Evolutionary conservation across 108 stramenopile species (phyloP).

Genomic region (Fragilaria radians): DNA sequence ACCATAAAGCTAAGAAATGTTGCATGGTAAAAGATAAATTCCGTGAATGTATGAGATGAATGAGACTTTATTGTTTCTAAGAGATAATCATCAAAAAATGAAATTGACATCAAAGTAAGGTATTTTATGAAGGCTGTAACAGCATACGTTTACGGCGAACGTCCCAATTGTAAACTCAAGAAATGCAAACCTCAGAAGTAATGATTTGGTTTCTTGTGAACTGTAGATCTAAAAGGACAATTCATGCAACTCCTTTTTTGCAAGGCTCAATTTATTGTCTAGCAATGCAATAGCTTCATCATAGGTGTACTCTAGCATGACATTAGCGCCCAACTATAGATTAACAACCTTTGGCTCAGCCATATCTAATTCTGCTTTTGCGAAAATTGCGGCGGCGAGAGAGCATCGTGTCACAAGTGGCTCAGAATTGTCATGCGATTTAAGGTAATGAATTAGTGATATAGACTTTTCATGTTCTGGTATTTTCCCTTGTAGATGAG

Average conservation of each 20-base stretch:
- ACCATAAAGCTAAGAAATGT: no score
- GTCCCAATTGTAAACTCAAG: constrained; percentile 96
- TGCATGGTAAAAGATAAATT: no score
- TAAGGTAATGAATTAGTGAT: constrained; percentile 55
- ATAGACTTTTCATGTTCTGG: constrained; percentile 89
- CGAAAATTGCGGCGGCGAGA: constrained; percentile 92
- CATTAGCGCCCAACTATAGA: constrained; percentile 98
- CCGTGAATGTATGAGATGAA: no score
- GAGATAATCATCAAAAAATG: no score
- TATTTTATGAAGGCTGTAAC: no score
- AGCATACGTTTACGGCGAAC: constrained; percentile 65
- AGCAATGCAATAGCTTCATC: constrained; percentile 89
- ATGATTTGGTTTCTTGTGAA: constrained; percentile 94
- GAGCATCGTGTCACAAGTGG: constrained; percentile 80
- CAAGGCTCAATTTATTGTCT: constrained; percentile 42
- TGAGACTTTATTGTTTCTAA: no score
- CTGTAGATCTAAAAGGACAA: constrained; percentile 85
- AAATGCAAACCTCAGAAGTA: constrained; percentile 96
- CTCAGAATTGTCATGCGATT: constrained; percentile 47
- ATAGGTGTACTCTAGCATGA: constrained; percentile 98
- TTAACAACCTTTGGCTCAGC: constrained; percentile 86
- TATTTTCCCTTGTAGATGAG: constrained; percentile 53
- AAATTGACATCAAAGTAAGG: no score
- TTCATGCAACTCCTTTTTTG: constrained; percentile 53
- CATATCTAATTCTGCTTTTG: constrained; percentile 85